Evolutionary conservation across 345 rosid species (phyloP).

Genomic region (Populus pruinosa): DNA sequence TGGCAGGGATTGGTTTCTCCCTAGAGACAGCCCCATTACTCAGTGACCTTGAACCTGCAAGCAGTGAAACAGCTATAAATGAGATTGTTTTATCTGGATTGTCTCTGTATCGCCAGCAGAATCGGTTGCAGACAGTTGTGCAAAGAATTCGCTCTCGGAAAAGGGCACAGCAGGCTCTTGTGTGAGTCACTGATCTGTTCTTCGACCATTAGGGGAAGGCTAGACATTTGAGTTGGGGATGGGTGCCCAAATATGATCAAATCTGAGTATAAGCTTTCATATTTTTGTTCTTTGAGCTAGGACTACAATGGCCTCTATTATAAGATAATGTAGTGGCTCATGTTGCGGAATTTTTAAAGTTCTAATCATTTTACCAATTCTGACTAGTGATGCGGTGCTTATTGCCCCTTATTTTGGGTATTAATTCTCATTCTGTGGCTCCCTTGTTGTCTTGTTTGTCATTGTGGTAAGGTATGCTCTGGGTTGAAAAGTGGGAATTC

Average conservation of each 20-base stretch:
- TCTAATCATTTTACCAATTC: constrained; percentile 4
- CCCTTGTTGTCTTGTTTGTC: constrained; percentile 18
- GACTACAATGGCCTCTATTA: constrained; percentile 18
- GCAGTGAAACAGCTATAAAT: constrained; percentile 44
- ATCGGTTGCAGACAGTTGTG: constrained; percentile 65
- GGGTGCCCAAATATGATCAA: constrained; percentile 11
- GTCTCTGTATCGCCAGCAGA: constrained; percentile 60
- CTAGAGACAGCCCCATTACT: constrained; percentile 82
- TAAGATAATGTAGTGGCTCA: constrained; percentile 10
- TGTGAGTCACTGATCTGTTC: constrained; percentile 61
- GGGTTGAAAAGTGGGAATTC: constrained; percentile 41
- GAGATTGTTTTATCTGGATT: constrained; percentile 54
- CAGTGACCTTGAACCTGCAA: constrained; percentile 38
- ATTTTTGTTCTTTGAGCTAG: constrained; percentile 20
- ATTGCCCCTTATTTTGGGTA: constrained; percentile 8
- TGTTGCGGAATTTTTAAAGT: background rate
- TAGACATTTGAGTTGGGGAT: constrained; percentile 14
- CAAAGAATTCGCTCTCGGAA: constrained; percentile 69
- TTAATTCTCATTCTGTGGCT: constrained; percentile 1
- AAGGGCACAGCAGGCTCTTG: constrained; percentile 65
- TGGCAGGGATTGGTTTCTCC: constrained; percentile 89
- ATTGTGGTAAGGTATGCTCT: constrained; percentile 15
- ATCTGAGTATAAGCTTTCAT: constrained; percentile 20
- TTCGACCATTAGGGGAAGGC: constrained; percentile 29
- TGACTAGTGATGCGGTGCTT: constrained; percentile 4